Conservation (phyloP, 1,284 basidiomycete species). For the Ganoderma lucidum region DNA sequence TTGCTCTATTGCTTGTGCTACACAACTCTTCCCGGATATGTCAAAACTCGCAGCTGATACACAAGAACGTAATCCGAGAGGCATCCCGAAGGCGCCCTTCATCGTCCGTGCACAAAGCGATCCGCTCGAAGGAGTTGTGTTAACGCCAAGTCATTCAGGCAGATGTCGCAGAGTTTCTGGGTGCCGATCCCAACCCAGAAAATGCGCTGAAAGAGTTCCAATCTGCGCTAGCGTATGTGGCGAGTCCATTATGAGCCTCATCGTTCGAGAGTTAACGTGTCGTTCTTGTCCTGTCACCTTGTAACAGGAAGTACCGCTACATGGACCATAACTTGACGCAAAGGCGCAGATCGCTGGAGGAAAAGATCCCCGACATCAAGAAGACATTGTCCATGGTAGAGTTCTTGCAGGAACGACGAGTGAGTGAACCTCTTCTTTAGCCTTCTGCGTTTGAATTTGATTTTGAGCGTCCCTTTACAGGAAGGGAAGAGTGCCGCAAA, state of each 20-base stretch:
- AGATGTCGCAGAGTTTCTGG: constrained; percentile 89
- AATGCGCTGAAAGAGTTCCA: constrained; percentile 85
- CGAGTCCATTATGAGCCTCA: constrained; percentile 21
- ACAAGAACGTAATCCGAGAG: constrained; percentile 84
- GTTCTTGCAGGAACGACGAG: constrained; percentile 77
- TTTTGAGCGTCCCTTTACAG: constrained; percentile 43
- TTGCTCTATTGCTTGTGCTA: background rate
- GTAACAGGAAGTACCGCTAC: constrained; percentile 93
- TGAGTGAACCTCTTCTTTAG: constrained; percentile 44
- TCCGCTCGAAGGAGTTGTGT: constrained; percentile 11
- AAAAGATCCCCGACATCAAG: constrained; percentile 97
- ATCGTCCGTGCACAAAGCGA: constrained; percentile 67
- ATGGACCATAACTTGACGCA: constrained; percentile 93
- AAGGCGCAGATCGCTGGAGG: constrained; percentile 82
- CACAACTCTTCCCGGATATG: constrained; percentile 21
- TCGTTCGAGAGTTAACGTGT: constrained; percentile 19
- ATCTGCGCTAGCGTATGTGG: constrained; percentile 88
- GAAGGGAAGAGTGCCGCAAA: constrained; percentile 63
- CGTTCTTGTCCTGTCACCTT: background rate
- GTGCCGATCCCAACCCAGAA: constrained; percentile 84
- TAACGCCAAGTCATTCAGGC: constrained; percentile 51
- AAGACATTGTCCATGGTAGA: constrained; percentile 94
- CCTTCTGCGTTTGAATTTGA: background rate
- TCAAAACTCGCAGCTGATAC: constrained; percentile 20
- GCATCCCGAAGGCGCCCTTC: constrained; percentile 95